Percentiles rank a stretch among this genome's conserved stretches.
phyloP scores from a whole-genome alignment of 805 yeast genomes.

The Candida bentonensis region DNA sequence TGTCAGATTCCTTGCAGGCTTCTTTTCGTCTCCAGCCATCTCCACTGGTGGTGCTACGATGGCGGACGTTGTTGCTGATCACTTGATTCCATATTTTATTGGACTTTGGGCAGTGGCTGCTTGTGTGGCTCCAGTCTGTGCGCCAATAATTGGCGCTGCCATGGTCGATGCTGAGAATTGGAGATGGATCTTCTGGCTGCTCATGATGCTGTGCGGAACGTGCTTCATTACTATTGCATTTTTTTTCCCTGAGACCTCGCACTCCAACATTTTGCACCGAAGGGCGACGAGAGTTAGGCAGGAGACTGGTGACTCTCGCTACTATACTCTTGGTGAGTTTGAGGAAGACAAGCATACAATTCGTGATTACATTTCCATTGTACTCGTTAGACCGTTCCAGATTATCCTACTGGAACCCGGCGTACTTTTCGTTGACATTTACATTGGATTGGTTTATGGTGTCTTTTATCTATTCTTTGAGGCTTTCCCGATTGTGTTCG shows the following conservation, averaged over 20 bases:
- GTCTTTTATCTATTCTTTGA: conserved; percentile 44
- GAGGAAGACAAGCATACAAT: background rate
- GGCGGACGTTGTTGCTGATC: conserved; percentile 32
- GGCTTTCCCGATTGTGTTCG: conserved; percentile 44
- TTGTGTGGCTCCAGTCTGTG: conserved; percentile 40
- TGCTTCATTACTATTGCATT: conserved; percentile 13
- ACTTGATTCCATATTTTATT: conserved; percentile 32
- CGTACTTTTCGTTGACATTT: conserved; percentile 37
- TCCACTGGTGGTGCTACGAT: conserved; percentile 48
- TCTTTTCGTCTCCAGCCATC: conserved; percentile 41
- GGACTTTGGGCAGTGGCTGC: conserved; percentile 42
- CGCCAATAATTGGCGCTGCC: conserved; percentile 44
- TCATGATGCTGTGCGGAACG: conserved; percentile 27
- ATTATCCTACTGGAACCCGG: conserved; percentile 42
- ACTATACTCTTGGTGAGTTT: conserved; percentile 10
- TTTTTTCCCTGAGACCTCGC: background rate
- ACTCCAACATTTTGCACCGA: conserved; percentile 27
- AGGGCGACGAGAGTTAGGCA: conserved; percentile 35
- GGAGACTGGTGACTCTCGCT: conserved; percentile 25
- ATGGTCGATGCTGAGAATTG: conserved; percentile 32
- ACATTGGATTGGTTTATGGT: conserved; percentile 39
- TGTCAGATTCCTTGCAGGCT: conserved; percentile 38
- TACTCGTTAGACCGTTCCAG: conserved; percentile 26
- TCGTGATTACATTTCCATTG: conserved; percentile 7
- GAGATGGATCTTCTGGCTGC: conserved; percentile 44